Base-by-base conservation (phyloP, 768 basidiomycete genomes). In the Pleurotus giganteus region DNA sequence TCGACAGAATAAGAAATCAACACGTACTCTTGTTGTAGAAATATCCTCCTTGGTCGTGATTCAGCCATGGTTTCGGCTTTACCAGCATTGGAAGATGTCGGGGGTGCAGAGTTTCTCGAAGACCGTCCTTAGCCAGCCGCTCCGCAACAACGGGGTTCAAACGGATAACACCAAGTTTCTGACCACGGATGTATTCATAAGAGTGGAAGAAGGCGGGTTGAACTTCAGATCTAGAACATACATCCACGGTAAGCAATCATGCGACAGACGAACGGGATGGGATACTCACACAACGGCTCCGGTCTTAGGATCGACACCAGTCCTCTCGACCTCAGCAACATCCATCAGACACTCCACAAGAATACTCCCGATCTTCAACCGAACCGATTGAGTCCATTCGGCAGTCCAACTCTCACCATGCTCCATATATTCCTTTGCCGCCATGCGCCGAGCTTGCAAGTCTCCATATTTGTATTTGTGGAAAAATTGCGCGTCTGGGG, bases 81-180 rank as follows among this genome's bases (percentile, higher is more conserved):
- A 95, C 81, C 5, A 99, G 79, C 97, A 98, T 99, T 7, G 96
- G 96, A 21, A 99, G 78, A 69, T 96, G 91, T 1, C 94, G 90
- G 13, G 96, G 94, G 70, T 96, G 94, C 15, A 98, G 74, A 0
- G 88, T 82, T 51, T 85, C 79, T 11, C 75, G 71, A 17, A 94
- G 64, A 36, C 71, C 76, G 57, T 98, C 95, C 55, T 82, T 84
- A 2, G 91, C 84, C 53, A 98, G 73, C 2, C 88, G 81, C 12
- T 89, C 84, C 2, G 86, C 74, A 4, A 98, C 88, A 3, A 78
- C 83, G 0, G 88, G 85, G 67, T 98, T 96, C 56, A 96, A 71
- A 65, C 85, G 85, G 66, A 98, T 86, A 19, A 98, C 83, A 26
- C 96, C 96, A n/a, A 97, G 79, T 66, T 94, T 96, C 58, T 86